A percentile compares a stretch with the other conserved stretches of the same genome.
Evolutionary conservation across 768 basidiomycete genomes (phyloP).

Genomic region (Royoungia palumana): DNA sequence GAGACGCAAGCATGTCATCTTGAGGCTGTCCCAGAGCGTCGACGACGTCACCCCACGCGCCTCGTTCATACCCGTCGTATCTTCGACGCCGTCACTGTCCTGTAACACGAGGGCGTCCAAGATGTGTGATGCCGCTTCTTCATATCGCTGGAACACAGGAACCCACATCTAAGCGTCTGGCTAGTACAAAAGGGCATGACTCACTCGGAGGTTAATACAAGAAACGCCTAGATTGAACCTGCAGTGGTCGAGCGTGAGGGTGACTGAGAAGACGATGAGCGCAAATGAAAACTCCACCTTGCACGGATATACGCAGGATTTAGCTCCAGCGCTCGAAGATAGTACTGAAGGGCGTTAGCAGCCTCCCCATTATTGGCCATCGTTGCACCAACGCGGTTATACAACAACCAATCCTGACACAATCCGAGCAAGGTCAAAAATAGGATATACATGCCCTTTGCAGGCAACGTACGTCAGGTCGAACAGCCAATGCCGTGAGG

Average conservation of each 20-base stretch:
- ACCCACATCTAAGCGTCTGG: not conserved
- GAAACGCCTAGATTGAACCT: constrained; percentile 95
- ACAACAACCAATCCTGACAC: constrained; percentile 82
- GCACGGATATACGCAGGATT: constrained; percentile 91
- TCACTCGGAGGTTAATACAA: constrained; percentile 79
- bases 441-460: not conserved
- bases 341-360: constrained; percentile 82
- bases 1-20: constrained; percentile 78
- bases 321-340: constrained; percentile 79
- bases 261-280: not conserved
- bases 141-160: constrained; percentile 56
- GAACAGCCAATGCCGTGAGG: constrained; percentile 76
- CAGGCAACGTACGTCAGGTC: constrained; percentile 66
- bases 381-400: constrained; percentile 92
- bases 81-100: constrained; percentile 73
- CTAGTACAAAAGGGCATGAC: constrained; percentile 20
- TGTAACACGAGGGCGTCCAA: constrained; percentile 88
- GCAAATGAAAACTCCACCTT: constrained; percentile 42
- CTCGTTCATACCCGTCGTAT: constrained; percentile 41
- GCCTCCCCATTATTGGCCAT: constrained; percentile 85
- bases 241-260: not conserved
- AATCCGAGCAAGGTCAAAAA: not conserved
- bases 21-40: constrained; percentile 85
- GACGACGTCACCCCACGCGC: constrained; percentile 70
- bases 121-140: constrained; percentile 83